Evolutionary conservation across 495 filamentous ascomycete species (phyloP), one percentile per base, ranked within the genome.

Genomic region (Aspergillus incahuasiensis): DNA sequence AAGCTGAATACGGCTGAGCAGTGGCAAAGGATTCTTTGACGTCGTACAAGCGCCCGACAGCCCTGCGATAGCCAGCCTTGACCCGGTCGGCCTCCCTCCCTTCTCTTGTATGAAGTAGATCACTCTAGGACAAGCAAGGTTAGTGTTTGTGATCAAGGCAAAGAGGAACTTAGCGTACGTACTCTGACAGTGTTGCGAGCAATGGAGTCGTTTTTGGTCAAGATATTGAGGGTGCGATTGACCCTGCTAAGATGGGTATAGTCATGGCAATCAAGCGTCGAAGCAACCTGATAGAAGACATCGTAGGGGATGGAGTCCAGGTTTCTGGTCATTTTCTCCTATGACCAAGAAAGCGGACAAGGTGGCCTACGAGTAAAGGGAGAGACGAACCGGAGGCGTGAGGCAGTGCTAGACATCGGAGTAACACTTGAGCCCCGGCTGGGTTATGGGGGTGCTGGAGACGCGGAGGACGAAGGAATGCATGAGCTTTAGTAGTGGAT

Each of bases 121-220:
- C 77, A 30, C 72, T 72, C 86, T 88, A 35, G 60, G 28, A 70
- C 56, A 35, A 19, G 20, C n/a, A 8, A 34, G 7, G 5, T 46
- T 40, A 48, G 51, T 53, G 24, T 56, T 43, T 6, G 25, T 19
- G 52, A 21, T 45, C 22, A 18, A 22, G n/a, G 50, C 28, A 28
- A n/a, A 4, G 43, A 30, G 48, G 41, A 9, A 25, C 20, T 5
- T 11, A 25, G 18, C 19, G 16, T n/a, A 62, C 65, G 63, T 63
- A 89, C 87, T 72, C 83, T 74, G 25, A 89, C 74, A 1, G 80
- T 71, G 43, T 73, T 73, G 35, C 78, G 80, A 34, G 85, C 83
- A 43, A 90, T 82, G 8, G 76, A 78, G n/a, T 83, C 77, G 52
- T 86, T 85, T 11, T 74, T 62, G 48, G 85, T 63, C 12, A 86